Evolutionary conservation across 305 asterid genomes (phyloP).

Genomic region (Salvia sclarea): DNA sequence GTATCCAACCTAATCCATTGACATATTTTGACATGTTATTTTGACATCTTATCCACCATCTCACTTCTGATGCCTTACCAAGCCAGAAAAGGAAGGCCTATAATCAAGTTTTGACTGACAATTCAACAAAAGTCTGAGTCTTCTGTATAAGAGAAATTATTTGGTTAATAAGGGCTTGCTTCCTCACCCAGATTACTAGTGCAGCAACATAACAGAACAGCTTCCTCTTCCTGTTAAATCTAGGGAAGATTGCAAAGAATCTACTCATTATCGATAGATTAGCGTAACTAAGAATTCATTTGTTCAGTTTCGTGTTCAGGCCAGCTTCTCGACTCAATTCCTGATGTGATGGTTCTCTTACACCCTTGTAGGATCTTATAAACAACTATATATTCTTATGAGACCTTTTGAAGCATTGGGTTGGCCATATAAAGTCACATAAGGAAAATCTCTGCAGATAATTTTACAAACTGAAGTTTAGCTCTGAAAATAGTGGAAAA

Average conservation of each 20-base stretch:
- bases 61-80: not conserved
- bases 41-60: not conserved
- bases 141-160: not conserved
- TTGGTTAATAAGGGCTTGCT: not conserved
- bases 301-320: not conserved
- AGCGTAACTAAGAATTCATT: not conserved
- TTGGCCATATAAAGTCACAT: not conserved
- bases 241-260: not conserved
- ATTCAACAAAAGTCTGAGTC: not conserved
- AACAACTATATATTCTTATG: not conserved
- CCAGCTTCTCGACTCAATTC: not conserved
- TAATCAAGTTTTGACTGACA: not conserved
- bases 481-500: conserved; percentile 2
- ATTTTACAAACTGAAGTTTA: conserved; percentile 2
- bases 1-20: not conserved
- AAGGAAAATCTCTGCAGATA: not conserved
- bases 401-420: not conserved
- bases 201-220: not conserved
- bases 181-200: not conserved
- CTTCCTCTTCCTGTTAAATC: not conserved
- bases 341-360: not conserved
- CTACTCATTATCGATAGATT: not conserved
- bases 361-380: conserved; percentile 14
- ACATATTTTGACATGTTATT: not conserved
- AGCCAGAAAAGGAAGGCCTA: not conserved